Evolutionary conservation across 2,329 filamentous ascomycete species (phyloP).

Genomic region (Paradendryphiella salina): DNA sequence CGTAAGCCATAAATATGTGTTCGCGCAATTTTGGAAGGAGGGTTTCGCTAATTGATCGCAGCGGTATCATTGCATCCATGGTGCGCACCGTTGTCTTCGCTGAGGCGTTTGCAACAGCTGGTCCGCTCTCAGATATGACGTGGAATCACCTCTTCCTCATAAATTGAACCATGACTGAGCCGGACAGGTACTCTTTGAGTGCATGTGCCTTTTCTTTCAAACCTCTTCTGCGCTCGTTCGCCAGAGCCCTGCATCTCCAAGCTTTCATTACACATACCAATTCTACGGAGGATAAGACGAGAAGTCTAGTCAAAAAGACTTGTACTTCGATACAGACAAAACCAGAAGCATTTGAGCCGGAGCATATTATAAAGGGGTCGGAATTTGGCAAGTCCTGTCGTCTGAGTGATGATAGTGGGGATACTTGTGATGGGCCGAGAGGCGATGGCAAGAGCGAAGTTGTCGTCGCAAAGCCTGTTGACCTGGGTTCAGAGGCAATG

Average conservation of each 20-base stretch:
- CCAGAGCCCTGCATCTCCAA: conserved; percentile 23
- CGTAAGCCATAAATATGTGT: conserved; percentile 18
- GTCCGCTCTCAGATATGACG: conserved; percentile 24
- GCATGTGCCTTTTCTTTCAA: conserved; percentile 33
- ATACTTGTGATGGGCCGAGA: not conserved
- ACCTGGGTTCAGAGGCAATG: conserved; percentile 2
- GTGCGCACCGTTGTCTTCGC: conserved; percentile 30
- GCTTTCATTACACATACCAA: conserved; percentile 25
- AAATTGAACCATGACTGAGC: conserved; percentile 35
- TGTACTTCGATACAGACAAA: not conserved
- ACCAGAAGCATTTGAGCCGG: conserved; percentile 13
- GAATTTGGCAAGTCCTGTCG: conserved; percentile 14
- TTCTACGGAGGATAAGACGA: conserved; percentile 7
- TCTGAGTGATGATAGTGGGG: conserved; percentile 11
- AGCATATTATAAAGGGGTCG: conserved; percentile 12
- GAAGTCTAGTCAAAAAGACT: conserved; percentile 3
- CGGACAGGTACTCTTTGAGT: conserved; percentile 32
- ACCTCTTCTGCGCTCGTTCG: conserved; percentile 29
- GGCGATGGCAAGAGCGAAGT: conserved; percentile 4
- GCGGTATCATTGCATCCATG: conserved; percentile 32
- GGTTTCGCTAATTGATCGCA: conserved; percentile 1
- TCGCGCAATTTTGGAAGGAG: too few relatives aligned
- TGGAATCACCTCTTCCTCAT: conserved; percentile 27
- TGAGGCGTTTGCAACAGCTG: conserved; percentile 9
- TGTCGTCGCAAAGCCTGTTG: conserved; percentile 11